Base-by-base conservation (phyloP, 371 early-diverging fungal species). In the Blakeslea trispora region DNA sequence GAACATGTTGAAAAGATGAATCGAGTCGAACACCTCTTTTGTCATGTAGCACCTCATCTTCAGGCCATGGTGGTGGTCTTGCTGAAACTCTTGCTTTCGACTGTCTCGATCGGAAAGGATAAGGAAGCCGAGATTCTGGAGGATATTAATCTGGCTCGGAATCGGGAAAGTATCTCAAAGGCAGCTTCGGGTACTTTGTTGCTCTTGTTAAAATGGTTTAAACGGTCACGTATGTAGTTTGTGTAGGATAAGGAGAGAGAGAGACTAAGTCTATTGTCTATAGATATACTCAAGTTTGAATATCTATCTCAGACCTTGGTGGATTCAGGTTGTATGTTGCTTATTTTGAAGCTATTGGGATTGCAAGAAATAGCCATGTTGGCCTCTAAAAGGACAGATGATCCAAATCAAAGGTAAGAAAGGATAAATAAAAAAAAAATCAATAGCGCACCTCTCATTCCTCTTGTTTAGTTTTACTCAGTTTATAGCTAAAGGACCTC, bases 291-390 rank as follows among this genome's bases (percentile, higher is more conserved):
- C 22, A 88, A 86, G 55, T 90, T 86, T 68, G 91, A 93, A 63
- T 88, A 91, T 67, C 59, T 91, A 2, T 85, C 85, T 6, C 91
- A 90, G 57, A 74, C 89, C 0, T 68, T 94, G 44, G 82, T 91
- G 23, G 94, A 94, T 64, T 89, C 90, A 31, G 92, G 91, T 40
- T 87, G 91, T 49, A 75, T 91, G 24, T 74, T 94, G 11, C 65
- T 94, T 23, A 85, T 92, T 21, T 72, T 94, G 28, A 92, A 91
- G 59, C 81, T 94, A 63, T 76, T 92, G 45, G 91, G 89, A 2
- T 75, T 91, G 34, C 90, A 90, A 57, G 89, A 90, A 65, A 75
- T 85, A 23, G 73, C 82, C 0, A 61, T 67, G 3, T 61, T 83
- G 6, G 75, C 81, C 4, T 66, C 75, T 7, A 74, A 77, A 23